Conservation (phyloP, 2,329 filamentous ascomycete species). For the Alternaria panax region DNA sequence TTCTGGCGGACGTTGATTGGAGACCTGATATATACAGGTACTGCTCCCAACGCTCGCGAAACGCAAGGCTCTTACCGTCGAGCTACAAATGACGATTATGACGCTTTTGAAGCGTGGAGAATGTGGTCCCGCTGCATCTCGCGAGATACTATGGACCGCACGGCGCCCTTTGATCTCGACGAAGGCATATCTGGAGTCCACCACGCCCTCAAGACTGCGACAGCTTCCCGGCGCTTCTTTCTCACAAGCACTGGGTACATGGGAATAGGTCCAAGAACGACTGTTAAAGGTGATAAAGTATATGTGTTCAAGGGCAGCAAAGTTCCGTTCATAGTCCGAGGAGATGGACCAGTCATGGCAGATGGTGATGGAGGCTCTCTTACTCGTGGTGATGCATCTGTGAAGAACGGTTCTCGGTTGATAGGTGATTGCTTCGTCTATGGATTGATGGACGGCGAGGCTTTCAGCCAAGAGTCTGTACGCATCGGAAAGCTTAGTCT, state of each 20-base stretch:
- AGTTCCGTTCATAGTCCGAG: conserved; percentile 27
- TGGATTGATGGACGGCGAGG: conserved; percentile 29
- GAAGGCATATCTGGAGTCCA: conserved; percentile 25
- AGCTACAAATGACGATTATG: conserved; percentile 17
- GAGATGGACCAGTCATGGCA: background rate
- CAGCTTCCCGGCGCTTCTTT: conserved; percentile 29
- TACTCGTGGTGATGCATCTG: background rate
- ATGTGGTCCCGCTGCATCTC: conserved; percentile 34
- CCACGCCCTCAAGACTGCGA: conserved; percentile 26
- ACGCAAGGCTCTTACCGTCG: conserved; percentile 14
- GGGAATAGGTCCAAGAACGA: conserved; percentile 26
- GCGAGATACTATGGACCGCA: conserved; percentile 23
- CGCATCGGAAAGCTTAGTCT: background rate
- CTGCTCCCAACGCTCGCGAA: background rate
- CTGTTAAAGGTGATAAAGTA: conserved; percentile 20
- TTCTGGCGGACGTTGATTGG: conserved; percentile 28
- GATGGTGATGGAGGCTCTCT: background rate
- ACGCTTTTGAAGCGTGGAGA: conserved; percentile 24
- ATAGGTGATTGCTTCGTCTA: conserved; percentile 30
- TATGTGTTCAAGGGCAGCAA: conserved; percentile 22
- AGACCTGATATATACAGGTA: conserved; percentile 15
- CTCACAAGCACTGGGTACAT: conserved; percentile 28
- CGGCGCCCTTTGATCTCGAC: conserved; percentile 24
- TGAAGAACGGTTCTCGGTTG: conserved; percentile 7
- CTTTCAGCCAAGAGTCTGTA: background rate